Evolutionary conservation across 768 basidiomycete genomes (phyloP).

Genomic region (Trametes coccinea): DNA sequence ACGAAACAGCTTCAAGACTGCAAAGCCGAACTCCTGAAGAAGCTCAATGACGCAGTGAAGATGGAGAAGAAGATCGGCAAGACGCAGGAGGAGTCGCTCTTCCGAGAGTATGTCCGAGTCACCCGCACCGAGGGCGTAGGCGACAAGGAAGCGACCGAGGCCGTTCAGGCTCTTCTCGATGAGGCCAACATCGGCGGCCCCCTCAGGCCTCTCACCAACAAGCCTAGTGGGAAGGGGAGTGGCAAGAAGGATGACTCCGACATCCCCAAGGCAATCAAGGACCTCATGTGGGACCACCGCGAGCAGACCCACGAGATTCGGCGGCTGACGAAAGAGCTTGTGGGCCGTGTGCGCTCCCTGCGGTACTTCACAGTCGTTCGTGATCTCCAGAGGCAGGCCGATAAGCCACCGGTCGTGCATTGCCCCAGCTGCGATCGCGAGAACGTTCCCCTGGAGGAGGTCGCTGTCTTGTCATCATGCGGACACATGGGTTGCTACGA

Average conservation of each 20-base stretch:
- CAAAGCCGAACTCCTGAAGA: slow-evolving; percentile 65
- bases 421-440: slow-evolving; percentile 65
- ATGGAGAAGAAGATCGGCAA: slow-evolving; percentile 70
- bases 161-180: slow-evolving; percentile 58
- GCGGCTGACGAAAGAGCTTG: slow-evolving; percentile 82
- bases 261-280: slow-evolving; percentile 57
- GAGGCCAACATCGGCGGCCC: slow-evolving; percentile 53
- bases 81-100: slow-evolving; percentile 69
- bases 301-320: slow-evolving; percentile 88
- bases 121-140: slow-evolving; percentile 71
- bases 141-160: slow-evolving; percentile 72
- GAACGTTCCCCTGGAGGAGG: slow-evolving; percentile 59
- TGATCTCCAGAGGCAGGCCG: slow-evolving; percentile 77
- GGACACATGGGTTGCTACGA: slow-evolving; percentile 83
- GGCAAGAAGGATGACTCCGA: slow-evolving; percentile 54
- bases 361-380: slow-evolving; percentile 93
- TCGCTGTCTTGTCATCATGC: slow-evolving; percentile 88
- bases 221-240: slow-evolving; percentile 18
- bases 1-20: slow-evolving; percentile 78
- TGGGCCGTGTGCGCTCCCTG: slow-evolving; percentile 85
- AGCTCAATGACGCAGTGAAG: slow-evolving; percentile 64
- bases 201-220: slow-evolving; percentile 20
- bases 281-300: slow-evolving; percentile 75
- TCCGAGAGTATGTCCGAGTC: slow-evolving; percentile 74
- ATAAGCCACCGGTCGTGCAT: slow-evolving; percentile 54